Evolutionary conservation across 108 stramenopile species (phyloP).

Genomic region (Aurantiochytrium sp.): DNA sequence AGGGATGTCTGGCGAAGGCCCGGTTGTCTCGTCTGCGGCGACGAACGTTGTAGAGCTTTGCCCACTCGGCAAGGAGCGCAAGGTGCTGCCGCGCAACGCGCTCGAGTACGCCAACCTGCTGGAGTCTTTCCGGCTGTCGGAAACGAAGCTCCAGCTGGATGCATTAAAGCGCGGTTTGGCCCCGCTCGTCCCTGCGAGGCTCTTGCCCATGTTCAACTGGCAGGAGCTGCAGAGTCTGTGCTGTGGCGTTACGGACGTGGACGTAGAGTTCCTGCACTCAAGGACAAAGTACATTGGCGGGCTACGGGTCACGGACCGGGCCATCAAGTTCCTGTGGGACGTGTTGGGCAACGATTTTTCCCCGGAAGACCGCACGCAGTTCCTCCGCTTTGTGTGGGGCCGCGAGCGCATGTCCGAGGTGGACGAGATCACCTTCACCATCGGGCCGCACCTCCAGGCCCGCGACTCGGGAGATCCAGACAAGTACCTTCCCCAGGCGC

Average conservation of each 20-base stretch:
- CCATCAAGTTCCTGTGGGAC: neutral
- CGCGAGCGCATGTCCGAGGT: neutral
- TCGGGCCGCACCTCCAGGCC: neutral
- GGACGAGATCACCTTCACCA: neutral
- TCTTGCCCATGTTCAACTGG: conserved; percentile 16
- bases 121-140: neutral
- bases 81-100: neutral
- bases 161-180: conserved; percentile 1
- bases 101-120: neutral
- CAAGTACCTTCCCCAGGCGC: neutral
- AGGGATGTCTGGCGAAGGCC: neutral
- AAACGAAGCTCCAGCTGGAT: neutral
- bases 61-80: conserved; percentile 19
- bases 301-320: neutral
- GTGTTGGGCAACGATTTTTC: neutral
- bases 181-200: neutral
- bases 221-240: neutral
- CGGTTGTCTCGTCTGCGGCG: too few species aligned
- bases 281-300: conserved; percentile 8
- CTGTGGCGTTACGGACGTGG: conserved; percentile 13
- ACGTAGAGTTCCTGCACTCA: conserved; percentile 28
- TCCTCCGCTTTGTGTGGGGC: conserved; percentile 25
- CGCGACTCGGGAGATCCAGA: conserved; percentile 21
- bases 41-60: conserved; percentile 2
- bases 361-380: conserved; percentile 25